Evolutionary conservation across 2,329 filamentous ascomycete genomes (phyloP).

Genomic region (Nemania abortiva): DNA sequence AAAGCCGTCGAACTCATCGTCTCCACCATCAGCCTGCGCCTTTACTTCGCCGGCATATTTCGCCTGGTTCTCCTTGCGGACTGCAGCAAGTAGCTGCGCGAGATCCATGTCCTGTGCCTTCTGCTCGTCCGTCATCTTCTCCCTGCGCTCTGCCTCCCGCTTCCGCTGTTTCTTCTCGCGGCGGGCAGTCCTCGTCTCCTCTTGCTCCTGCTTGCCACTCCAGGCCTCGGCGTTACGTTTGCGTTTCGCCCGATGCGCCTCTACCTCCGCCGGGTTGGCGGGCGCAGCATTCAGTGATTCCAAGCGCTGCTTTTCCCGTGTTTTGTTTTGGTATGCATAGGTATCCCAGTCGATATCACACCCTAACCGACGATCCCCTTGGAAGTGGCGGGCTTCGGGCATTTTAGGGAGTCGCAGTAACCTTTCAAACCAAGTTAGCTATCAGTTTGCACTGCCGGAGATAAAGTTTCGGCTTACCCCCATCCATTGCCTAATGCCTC

Average conservation of each 20-base stretch:
- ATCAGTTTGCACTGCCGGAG: neutral
- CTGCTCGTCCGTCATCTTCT: constrained; percentile 78
- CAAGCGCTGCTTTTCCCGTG: constrained; percentile 73
- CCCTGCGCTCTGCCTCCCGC: constrained; percentile 71
- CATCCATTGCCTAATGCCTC: constrained; percentile 81
- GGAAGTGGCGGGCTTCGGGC: constrained; percentile 85
- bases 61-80: constrained; percentile 69
- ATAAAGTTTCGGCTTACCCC: constrained; percentile 61
- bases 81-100: constrained; percentile 71
- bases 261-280: constrained; percentile 42
- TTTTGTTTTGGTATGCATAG: constrained; percentile 79
- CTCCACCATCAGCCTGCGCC: constrained; percentile 46
- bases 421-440: constrained; percentile 23
- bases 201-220: constrained; percentile 77
- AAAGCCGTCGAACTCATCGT: constrained; percentile 71
- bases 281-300: constrained; percentile 62
- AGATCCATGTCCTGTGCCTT: constrained; percentile 72
- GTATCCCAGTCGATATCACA: constrained; percentile 74
- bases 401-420: constrained; percentile 89
- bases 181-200: constrained; percentile 70
- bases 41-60: constrained; percentile 54
- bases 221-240: constrained; percentile 76
- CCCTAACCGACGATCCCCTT: constrained; percentile 73
- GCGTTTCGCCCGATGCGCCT: constrained; percentile 61
- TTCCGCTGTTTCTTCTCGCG: constrained; percentile 74